Evolutionary conservation across 2,329 filamentous ascomycete genomes (phyloP).

Genomic region (Ophiostoma perfectum): DNA sequence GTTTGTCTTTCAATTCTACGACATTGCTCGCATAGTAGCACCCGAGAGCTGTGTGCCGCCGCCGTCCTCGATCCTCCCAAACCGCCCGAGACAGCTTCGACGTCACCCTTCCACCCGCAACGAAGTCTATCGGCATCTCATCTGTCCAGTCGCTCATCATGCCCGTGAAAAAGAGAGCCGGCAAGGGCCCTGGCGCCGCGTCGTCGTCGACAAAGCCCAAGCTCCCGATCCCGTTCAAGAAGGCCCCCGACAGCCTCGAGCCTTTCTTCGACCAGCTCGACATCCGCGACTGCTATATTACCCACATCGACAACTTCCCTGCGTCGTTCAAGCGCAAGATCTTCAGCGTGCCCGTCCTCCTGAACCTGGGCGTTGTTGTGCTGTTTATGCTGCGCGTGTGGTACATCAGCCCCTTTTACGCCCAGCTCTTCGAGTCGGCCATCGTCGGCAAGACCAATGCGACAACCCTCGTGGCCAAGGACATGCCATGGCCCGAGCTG

Average conservation of each 20-base stretch:
- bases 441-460: slow-evolving; percentile 59
- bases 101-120: slow-evolving; percentile 16
- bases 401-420: slow-evolving; percentile 67
- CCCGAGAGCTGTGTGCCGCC: background rate
- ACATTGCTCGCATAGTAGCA: background rate
- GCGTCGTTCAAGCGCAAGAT: slow-evolving; percentile 71
- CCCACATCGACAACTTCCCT: slow-evolving; percentile 72
- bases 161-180: slow-evolving; percentile 26
- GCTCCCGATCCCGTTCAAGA: slow-evolving; percentile 62
- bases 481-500: slow-evolving; percentile 53
- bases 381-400: slow-evolving; percentile 65
- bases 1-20: background rate
- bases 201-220: slow-evolving; percentile 22
- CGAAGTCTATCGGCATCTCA: background rate
- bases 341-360: slow-evolving; percentile 69
- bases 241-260: slow-evolving; percentile 55
- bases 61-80: background rate
- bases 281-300: slow-evolving; percentile 69
- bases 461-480: slow-evolving; percentile 56
- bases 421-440: slow-evolving; percentile 56
- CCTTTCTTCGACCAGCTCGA: slow-evolving; percentile 64
- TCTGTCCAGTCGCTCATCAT: background rate
- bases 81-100: background rate
- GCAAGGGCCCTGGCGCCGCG: slow-evolving; percentile 26
- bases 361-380: slow-evolving; percentile 64